Evolutionary conservation across 768 basidiomycete genomes (phyloP).

Genomic region (Tricholomella constricta): DNA sequence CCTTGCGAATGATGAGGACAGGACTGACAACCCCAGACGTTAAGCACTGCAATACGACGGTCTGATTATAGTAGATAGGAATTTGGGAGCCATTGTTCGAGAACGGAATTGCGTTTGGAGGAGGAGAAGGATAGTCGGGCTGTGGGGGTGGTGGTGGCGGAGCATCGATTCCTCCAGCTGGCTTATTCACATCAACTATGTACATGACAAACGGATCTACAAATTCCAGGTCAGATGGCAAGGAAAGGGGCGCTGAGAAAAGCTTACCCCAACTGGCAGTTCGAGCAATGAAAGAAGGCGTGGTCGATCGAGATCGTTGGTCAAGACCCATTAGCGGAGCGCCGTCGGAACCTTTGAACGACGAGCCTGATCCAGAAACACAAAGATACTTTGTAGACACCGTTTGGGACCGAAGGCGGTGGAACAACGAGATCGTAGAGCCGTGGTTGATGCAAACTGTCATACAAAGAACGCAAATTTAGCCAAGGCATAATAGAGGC

Average conservation of each 20-base stretch:
- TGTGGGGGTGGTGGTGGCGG: constrained; percentile 82
- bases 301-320: constrained; percentile 66
- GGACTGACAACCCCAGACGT: constrained; percentile 94
- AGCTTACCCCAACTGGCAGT: constrained; percentile 86
- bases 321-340: constrained; percentile 81
- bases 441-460: constrained; percentile 95
- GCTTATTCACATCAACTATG: constrained; percentile 91
- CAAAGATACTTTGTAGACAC: constrained; percentile 96
- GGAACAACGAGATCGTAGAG: constrained; percentile 92
- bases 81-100: constrained; percentile 83
- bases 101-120: constrained; percentile 87
- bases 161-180: constrained; percentile 73
- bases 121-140: constrained; percentile 88
- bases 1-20: constrained; percentile 90
- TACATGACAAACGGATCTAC: constrained; percentile 95
- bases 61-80: constrained; percentile 95
- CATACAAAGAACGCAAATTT: constrained; percentile 10
- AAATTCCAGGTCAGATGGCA: constrained; percentile 10
- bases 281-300: constrained; percentile 86
- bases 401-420: constrained; percentile 92
- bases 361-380: constrained; percentile 90
- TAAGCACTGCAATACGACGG: constrained; percentile 91
- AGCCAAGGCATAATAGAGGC: constrained; percentile 9
- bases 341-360: constrained; percentile 93
- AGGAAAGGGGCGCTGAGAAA: constrained; percentile 7